These are phyloP conservation scores for Boletus eberwhitei DNA, from an alignment of 768 basidiomycete genomes.

Conservation along the genomic window DNA sequence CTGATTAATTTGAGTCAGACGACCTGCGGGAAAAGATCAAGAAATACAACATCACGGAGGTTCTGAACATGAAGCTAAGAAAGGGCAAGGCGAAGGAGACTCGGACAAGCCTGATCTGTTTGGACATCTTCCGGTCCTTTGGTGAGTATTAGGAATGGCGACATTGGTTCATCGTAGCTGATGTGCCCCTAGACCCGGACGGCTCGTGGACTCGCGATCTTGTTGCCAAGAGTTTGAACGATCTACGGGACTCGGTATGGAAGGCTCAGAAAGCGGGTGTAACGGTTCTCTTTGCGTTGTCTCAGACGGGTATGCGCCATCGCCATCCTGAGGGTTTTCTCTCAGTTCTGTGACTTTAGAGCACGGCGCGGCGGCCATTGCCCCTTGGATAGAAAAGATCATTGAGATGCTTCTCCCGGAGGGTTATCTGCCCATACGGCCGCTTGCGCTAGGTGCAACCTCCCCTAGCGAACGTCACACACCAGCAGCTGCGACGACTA, in stretches of 20 bases:
- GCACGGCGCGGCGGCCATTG: conserved; percentile 13
- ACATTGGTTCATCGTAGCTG: neutral
- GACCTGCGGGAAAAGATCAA: conserved; percentile 13
- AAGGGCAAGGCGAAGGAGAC: conserved; percentile 12
- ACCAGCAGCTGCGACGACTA: neutral
- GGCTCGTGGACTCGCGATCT: conserved; percentile 13
- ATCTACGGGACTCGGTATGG: conserved; percentile 6
- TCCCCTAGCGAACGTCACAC: neutral
- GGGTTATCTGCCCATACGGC: conserved; percentile 1
- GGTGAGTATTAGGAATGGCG: conserved; percentile 1
- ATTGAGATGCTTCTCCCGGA: conserved; percentile 18
- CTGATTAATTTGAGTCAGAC: conserved; percentile 5
- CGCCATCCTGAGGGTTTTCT: neutral
- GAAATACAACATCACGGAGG: conserved; percentile 12
- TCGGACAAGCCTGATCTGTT: conserved; percentile 21
- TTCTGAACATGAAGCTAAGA: conserved; percentile 15
- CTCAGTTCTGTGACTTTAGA: conserved; percentile 6
- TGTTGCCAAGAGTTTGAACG: conserved; percentile 7
- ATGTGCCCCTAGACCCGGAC: conserved; percentile 2
- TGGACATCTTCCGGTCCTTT: conserved; percentile 23
- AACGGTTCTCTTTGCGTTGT: conserved; percentile 21
- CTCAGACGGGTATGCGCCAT: conserved; percentile 14
- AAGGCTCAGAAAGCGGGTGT: conserved; percentile 22
- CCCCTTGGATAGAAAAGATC: conserved; percentile 5
- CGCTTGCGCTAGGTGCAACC: neutral